Conservation (phyloP, 2,329 filamentous ascomycete species). For the Colletotrichum scovillei region DNA sequence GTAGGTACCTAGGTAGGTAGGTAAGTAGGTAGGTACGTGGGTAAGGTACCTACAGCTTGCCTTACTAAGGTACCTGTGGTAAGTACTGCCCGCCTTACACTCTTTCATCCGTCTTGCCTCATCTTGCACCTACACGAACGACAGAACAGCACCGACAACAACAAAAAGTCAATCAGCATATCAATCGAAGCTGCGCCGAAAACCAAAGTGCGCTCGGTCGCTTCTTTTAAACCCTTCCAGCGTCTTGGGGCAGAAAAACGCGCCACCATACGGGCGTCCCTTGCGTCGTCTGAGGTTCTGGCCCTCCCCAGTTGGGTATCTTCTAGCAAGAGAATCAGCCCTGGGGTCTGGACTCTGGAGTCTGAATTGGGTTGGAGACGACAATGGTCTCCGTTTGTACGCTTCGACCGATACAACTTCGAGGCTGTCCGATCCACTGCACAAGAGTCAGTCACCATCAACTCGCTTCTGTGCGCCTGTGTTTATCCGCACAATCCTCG, state of each 20-base stretch:
- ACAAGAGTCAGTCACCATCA: not conserved
- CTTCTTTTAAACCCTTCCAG: not conserved
- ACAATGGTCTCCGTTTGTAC: not conserved
- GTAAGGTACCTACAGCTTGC: too few species aligned
- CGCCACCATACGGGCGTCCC: slow-evolving; percentile 22
- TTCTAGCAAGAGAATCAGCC: slow-evolving; percentile 5
- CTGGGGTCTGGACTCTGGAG: not conserved
- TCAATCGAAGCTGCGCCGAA: not conserved
- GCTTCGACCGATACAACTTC: not conserved
- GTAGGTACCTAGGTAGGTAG: too few species aligned
- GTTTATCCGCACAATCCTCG: not conserved
- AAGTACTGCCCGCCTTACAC: not conserved
- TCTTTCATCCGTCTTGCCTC: not conserved
- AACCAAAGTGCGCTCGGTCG: slow-evolving; percentile 5
- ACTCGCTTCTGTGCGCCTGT: not conserved
- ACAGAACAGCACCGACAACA: not conserved
- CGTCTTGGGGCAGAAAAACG: slow-evolving; percentile 2
- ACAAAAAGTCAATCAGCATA: slow-evolving; percentile 7
- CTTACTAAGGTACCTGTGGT: too few species aligned
- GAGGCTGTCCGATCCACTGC: not conserved
- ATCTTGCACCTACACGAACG: not conserved
- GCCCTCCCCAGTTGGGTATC: slow-evolving; percentile 16
- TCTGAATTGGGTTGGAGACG: not conserved
- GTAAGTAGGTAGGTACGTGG: too few species aligned
- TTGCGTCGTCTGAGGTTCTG: slow-evolving; percentile 31